phyloP scores from a whole-genome alignment of 2,329 filamentous ascomycete species.

The Penicillium sp. region DNA sequence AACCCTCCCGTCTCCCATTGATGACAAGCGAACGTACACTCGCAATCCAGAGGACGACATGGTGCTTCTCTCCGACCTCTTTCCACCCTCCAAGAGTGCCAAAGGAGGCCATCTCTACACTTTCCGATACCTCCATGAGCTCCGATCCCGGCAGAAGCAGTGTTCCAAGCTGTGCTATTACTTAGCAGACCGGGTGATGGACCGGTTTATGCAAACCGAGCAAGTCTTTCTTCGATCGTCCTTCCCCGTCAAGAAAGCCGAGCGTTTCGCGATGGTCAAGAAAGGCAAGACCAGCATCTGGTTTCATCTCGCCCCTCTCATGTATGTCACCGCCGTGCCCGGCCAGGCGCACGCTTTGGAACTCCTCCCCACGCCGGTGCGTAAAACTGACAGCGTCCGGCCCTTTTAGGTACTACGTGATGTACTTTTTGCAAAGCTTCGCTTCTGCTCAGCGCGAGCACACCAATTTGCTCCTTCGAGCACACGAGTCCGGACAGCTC shows the following conservation, averaged over 20 bases:
- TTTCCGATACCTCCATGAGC: slow-evolving; percentile 35
- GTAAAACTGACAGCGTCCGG: neutral
- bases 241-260: slow-evolving; percentile 28
- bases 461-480: slow-evolving; percentile 32
- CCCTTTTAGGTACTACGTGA: slow-evolving; percentile 33
- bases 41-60: slow-evolving; percentile 40
- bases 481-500: slow-evolving; percentile 35
- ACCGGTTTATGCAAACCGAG: slow-evolving; percentile 33
- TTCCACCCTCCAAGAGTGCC: slow-evolving; percentile 34
- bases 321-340: slow-evolving; percentile 24
- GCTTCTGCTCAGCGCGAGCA: slow-evolving; percentile 33
- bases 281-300: slow-evolving; percentile 29
- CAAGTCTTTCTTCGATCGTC: slow-evolving; percentile 26
- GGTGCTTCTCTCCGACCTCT: slow-evolving; percentile 39
- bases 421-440: slow-evolving; percentile 40
- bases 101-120: slow-evolving; percentile 36
- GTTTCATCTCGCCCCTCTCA: slow-evolving; percentile 38
- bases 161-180: slow-evolving; percentile 38
- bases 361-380: too few relatives aligned
- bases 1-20: slow-evolving; percentile 37
- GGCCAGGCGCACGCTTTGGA: neutral
- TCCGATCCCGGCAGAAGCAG: slow-evolving; percentile 34
- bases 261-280: slow-evolving; percentile 30
- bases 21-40: slow-evolving; percentile 33
- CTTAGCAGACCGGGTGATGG: slow-evolving; percentile 38